A percentile compares a stretch with the other conserved stretches of the same genome.
Conservation (phyloP, 2,329 filamentous ascomycete genomes). For the Thielaviopsis punctulata region DNA sequence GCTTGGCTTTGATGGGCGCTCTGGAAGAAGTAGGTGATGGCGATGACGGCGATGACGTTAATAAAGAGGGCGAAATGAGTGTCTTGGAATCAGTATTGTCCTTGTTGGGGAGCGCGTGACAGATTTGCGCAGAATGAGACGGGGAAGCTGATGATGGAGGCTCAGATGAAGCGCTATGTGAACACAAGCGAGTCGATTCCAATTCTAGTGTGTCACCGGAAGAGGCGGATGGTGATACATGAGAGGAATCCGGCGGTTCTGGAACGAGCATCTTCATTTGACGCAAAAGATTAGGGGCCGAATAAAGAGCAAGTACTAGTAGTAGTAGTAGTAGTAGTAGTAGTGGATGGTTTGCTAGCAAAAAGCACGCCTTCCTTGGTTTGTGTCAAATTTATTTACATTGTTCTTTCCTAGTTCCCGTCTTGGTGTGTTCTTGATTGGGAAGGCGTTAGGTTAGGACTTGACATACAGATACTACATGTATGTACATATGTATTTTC, state of each 20-base stretch:
- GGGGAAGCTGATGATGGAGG: not conserved
- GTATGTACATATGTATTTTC: no score
- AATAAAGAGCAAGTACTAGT: no score
- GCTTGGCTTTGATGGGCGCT: not conserved
- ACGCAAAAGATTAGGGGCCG: not conserved
- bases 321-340: no score
- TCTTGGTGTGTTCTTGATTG: not conserved
- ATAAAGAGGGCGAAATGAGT: not conserved
- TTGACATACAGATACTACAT: no score
- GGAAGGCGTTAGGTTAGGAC: not conserved
- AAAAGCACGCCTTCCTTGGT: not conserved
- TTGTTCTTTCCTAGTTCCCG: not conserved
- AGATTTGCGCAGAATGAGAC: not conserved
- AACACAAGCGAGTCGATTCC: not conserved
- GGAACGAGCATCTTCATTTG: not conserved
- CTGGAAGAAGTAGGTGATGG: not conserved
- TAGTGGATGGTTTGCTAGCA: not conserved
- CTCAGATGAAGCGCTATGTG: not conserved
- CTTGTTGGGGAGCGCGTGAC: not conserved
- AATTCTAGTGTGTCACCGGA: not conserved
- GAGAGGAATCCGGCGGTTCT: not conserved
- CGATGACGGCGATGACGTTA: not conserved
- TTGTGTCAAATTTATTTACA: not conserved
- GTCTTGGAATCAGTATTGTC: not conserved
- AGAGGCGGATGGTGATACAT: not conserved